Conservation (phyloP, 495 filamentous ascomycete genomes). For the Aspergillus haitiensis region DNA sequence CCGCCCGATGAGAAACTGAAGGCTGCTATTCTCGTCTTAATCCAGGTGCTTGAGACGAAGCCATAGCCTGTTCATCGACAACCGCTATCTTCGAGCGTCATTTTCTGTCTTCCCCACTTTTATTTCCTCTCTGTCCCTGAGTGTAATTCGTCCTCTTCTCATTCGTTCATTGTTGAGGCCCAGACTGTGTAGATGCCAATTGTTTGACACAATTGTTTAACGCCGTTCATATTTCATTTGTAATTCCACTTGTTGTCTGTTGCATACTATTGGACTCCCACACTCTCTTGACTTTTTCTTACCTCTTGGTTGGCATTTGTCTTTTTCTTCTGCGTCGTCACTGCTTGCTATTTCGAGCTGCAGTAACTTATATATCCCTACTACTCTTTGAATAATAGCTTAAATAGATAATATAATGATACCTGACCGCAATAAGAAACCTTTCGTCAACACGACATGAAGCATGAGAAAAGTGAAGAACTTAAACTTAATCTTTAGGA, state of each 20-base stretch:
- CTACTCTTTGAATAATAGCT: constrained; percentile 1
- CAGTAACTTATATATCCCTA: constrained; percentile 20
- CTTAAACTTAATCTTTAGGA: neutral
- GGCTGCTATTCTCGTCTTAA: constrained; percentile 43
- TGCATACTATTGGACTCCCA: constrained; percentile 1
- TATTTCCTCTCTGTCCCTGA: constrained; percentile 7
- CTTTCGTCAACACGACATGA: no score
- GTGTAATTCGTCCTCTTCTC: constrained; percentile 6
- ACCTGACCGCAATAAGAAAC: constrained; percentile 11
- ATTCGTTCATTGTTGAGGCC: constrained; percentile 10
- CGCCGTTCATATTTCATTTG: neutral
- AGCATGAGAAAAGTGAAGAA: no score
- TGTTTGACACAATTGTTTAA: neutral
- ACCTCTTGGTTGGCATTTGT: constrained; percentile 2
- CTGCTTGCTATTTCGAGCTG: constrained; percentile 11
- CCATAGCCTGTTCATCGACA: constrained; percentile 14
- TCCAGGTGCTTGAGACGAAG: constrained; percentile 45
- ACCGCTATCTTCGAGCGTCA: neutral
- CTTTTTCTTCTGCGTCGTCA: constrained; percentile 2
- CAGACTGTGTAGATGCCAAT: constrained; percentile 16
- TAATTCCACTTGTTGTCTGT: neutral
- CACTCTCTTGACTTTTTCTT: neutral
- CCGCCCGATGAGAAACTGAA: constrained; percentile 40
- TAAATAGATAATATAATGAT: constrained; percentile 17
- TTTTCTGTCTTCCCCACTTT: constrained; percentile 10